Conservation (phyloP, 2,329 filamentous ascomycete genomes). For the Stromatinia cepivora region DNA sequence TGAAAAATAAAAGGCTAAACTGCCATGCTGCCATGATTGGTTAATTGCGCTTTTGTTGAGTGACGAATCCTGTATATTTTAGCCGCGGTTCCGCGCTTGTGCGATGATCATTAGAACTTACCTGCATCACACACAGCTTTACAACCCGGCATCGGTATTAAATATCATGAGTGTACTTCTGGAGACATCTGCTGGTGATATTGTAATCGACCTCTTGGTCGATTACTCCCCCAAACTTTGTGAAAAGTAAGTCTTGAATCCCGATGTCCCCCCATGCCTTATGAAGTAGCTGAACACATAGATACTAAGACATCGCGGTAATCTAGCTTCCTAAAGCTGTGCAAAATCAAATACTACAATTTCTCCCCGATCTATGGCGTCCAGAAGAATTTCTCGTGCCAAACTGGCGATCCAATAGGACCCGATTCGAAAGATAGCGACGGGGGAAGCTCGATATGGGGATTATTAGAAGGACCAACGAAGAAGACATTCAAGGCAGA, state of each 20-base stretch:
- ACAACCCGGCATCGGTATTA: background rate
- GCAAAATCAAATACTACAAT: constrained; percentile 99
- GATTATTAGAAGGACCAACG: constrained; percentile 66
- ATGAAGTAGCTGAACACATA: constrained; percentile 52
- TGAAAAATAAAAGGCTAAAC: background rate
- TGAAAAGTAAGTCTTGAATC: constrained; percentile 74
- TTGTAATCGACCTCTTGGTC: constrained; percentile 89
- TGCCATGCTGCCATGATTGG: constrained; percentile 11
- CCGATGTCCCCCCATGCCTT: constrained; percentile 22
- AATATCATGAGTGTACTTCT: constrained; percentile 82
- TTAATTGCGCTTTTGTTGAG: background rate
- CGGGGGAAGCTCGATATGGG: constrained; percentile 93
- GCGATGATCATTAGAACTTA: constrained; percentile 6
- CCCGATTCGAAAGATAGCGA: constrained; percentile 82
- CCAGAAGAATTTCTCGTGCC: constrained; percentile 94
- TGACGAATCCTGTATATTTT: constrained; percentile 3
- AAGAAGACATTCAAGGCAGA: constrained; percentile 81
- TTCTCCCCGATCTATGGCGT: constrained; percentile 90
- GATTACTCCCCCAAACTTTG: constrained; percentile 89
- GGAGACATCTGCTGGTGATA: constrained; percentile 89
- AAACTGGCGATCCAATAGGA: constrained; percentile 91
- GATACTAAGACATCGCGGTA: constrained; percentile 52
- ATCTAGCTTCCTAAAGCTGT: constrained; percentile 90
- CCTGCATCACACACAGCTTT: constrained; percentile 14
- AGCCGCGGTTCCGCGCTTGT: constrained; percentile 20